Base-by-base conservation (phyloP, 2,329 filamentous ascomycete genomes). In the Clonostachys sp. region DNA sequence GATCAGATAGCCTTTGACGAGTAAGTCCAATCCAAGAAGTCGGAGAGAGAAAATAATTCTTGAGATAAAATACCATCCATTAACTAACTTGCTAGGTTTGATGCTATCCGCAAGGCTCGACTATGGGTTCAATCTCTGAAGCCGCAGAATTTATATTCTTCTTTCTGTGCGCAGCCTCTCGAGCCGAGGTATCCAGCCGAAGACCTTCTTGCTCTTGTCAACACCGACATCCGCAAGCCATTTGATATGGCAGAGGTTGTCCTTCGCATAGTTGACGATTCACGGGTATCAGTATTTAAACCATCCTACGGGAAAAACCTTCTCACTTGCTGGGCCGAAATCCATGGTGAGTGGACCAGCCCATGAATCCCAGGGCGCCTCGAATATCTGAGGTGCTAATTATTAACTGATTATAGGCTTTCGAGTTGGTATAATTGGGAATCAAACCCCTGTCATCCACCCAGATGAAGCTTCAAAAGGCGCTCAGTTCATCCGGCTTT, bases 1-100 rank as follows among this genome's bases (percentile, higher is more conserved):
- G 71, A 74, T 49, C 66, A 71, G 44, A 60, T 74, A 38, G 70
- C 71, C 6, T 35, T 51, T 3, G 68, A 73, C 53, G 70, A 73
- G 55, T 24, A 24, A 24, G 20, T 24, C 20, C 20, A 24, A 5
- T 24, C 20, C 20, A 24, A 7, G 20, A 24, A 24, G 20, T 24
- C 20, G 20, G 2, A 7, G 20, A 6, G 6, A 24, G 20, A 24
- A 24, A 24, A 6, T 24, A 24, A 5, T 24, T 7, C 20, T 24
- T 24, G 20, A 24, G 20, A 24, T 24, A n/a, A n/a, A 24, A 24
- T 24, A 24, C 6, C 20, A 24, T 24, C 20, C 20, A 30, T 9
- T 30, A 4, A 30, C 24, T 2, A 30, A 30, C 24, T 30, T 30
- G 24, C 8, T 9, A 30, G 24, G 8, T 66, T 70, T 44, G 67